Base-by-base conservation (phyloP, 306 rosid species). In the Astragalus glycyphyllos region DNA sequence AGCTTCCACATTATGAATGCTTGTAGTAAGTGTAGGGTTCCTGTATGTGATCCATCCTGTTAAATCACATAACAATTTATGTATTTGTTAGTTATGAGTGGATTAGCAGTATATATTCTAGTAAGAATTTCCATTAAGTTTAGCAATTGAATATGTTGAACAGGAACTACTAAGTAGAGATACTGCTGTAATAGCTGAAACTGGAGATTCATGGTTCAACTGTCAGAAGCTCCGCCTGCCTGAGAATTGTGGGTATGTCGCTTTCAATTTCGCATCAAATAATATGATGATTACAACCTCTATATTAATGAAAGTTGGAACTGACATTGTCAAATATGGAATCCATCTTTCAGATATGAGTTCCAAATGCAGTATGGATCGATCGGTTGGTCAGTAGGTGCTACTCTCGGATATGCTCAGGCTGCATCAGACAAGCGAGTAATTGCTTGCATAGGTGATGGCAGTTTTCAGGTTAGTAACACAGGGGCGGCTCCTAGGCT, bases 311-410 rank as follows among this genome's bases (percentile, higher is more conserved):
- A 17, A 59, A 65, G 47, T 17, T n/a, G 13, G 29, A 59, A 65
- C 41, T 71, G 46, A 66, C 62, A 68, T 46, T 44, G 34, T 31
- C 45, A n/a, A 74, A 14, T 73, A n/a, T 47, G 63, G 63, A 62
- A 69, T 80, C 65, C 48, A 47, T 83, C 67, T 86, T 71, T 79
- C 84, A 92, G 96, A 49, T 92, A 76, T 66, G 98, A 92, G 79
- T 92, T 92, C 85, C 98, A 90, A 79, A 90, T 92, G 96, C 98
- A 92, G 79, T 92, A 90, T 82, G 98, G 98, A 75, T 92, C 96
- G 7, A 90, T 92, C 73, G 96, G 96, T 17, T 92, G 98, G 96
- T 90, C 96, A 14, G 96, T 90, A 11, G 96, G 98, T 38, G 98
- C 98, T 50, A 85, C 98, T 62, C 92, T 92, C 46, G 96, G 96